phyloP scores from a whole-genome alignment of 2,329 filamentous ascomycete genomes.

The Epichloe baconii region DNA sequence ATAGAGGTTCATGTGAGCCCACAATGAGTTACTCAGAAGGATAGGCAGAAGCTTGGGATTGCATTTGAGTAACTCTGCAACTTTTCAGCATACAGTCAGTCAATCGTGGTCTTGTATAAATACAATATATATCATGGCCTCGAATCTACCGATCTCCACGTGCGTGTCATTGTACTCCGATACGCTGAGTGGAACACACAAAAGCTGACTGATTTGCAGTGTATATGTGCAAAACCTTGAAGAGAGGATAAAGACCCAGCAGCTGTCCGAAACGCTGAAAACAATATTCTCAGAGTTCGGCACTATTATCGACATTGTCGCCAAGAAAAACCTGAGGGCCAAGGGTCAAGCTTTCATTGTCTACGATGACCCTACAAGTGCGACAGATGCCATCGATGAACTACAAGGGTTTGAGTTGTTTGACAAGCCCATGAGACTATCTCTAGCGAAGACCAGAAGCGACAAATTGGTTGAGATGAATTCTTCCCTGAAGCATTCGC shows the following conservation, averaged over 20 bases:
- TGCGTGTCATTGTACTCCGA: constrained; percentile 65
- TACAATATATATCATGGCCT: neutral
- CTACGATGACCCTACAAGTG: constrained; percentile 71
- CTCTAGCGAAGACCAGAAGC: constrained; percentile 69
- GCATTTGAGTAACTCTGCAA: too few relatives aligned
- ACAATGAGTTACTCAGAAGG: too few relatives aligned
- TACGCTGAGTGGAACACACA: constrained; percentile 28
- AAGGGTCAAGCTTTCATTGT: constrained; percentile 96
- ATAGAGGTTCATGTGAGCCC: too few relatives aligned
- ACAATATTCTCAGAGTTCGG: constrained; percentile 85
- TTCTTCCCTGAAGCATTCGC: constrained; percentile 74
- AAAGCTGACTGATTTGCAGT: constrained; percentile 30
- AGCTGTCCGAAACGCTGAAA: constrained; percentile 57
- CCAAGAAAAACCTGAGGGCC: constrained; percentile 79
- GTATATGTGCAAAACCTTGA: constrained; percentile 75
- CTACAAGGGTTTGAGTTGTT: constrained; percentile 88
- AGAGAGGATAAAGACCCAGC: constrained; percentile 75
- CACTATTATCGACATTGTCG: constrained; percentile 68
- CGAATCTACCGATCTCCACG: constrained; percentile 42
- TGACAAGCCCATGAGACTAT: constrained; percentile 76
- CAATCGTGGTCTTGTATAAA: too few relatives aligned
- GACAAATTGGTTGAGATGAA: constrained; percentile 73
- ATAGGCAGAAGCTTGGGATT: too few relatives aligned
- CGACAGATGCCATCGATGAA: constrained; percentile 70
- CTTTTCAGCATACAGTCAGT: too few relatives aligned